Conservation (phyloP, 257 asterid species). For the Solanum rostratum region DNA sequence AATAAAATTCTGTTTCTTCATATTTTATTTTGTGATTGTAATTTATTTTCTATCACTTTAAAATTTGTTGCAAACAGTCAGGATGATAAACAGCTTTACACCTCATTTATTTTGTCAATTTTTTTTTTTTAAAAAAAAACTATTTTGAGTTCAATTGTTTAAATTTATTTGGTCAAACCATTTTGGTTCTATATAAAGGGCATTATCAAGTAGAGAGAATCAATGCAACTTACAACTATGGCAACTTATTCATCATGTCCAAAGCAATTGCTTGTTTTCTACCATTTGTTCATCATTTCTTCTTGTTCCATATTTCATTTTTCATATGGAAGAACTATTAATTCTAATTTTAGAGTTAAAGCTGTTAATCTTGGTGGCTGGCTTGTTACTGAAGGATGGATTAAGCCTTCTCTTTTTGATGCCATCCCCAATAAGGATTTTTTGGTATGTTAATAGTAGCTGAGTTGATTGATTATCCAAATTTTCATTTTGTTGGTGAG, state of each 20-base stretch:
- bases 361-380: constrained; percentile 75
- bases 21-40: no score
- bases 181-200: neutral
- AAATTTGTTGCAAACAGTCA: no score
- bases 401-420: constrained; percentile 54
- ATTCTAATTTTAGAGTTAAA: constrained; percentile 19
- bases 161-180: neutral
- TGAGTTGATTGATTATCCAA: neutral
- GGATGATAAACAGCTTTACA: neutral
- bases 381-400: constrained; percentile 64
- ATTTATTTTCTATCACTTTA: no score
- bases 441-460: constrained; percentile 13
- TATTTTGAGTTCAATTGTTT: neutral
- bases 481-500: neutral
- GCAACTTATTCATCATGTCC: neutral
- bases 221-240: neutral
- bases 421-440: constrained; percentile 46
- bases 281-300: constrained; percentile 6
- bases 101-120: neutral
- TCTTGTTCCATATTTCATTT: constrained; percentile 4
- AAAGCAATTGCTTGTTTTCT: neutral
- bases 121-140: no score
- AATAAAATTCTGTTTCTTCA: no score
- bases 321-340: constrained; percentile 9
- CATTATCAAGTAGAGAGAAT: neutral